Percentiles rank a stretch among this genome's conserved stretches.
phyloP scores from a whole-genome alignment of 1,284 basidiomycete species.

The Ganoderma sinense region DNA sequence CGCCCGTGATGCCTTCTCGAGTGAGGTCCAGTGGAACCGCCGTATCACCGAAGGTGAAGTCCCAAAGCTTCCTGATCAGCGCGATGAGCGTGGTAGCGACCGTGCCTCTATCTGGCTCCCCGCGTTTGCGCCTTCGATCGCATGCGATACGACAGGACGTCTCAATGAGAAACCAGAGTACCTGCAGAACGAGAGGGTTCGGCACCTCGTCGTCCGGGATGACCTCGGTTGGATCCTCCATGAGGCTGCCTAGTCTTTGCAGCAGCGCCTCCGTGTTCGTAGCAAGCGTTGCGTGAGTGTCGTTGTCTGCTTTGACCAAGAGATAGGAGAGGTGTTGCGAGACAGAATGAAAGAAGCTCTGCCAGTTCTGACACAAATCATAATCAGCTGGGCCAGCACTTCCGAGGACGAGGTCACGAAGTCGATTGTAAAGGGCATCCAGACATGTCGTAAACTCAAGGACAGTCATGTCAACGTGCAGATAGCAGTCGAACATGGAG shows the following conservation, averaged over 20 bases:
- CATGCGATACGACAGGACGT: slow-evolving; percentile 50
- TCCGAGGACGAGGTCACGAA: slow-evolving; percentile 45
- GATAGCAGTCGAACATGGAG: slow-evolving; percentile 28
- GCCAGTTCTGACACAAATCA: slow-evolving; percentile 40
- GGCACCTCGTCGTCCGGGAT: slow-evolving; percentile 35
- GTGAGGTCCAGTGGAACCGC: slow-evolving; percentile 49
- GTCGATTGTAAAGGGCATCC: slow-evolving; percentile 27
- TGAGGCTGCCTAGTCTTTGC: slow-evolving; percentile 44
- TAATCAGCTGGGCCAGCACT: slow-evolving; percentile 46
- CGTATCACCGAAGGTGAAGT: slow-evolving; percentile 58
- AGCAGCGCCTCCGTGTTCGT: slow-evolving; percentile 47
- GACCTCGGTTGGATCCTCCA: slow-evolving; percentile 33
- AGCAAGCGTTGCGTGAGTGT: slow-evolving; percentile 37
- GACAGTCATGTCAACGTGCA: slow-evolving; percentile 30
- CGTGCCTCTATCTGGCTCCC: slow-evolving; percentile 31
- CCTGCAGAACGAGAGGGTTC: slow-evolving; percentile 50
- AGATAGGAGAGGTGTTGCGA: slow-evolving; percentile 40
- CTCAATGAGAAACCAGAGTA: slow-evolving; percentile 71
- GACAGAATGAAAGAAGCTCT: slow-evolving; percentile 32
- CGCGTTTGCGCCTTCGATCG: slow-evolving; percentile 34
- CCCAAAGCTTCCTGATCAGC: slow-evolving; percentile 61
- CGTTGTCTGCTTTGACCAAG: slow-evolving; percentile 20
- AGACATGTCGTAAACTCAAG: slow-evolving; percentile 34
- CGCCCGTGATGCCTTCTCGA: slow-evolving; percentile 48
- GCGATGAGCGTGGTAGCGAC: slow-evolving; percentile 39